Evolutionary conservation across 2,329 filamentous ascomycete genomes (phyloP).

Genomic region (Cordyceps farinosa): DNA sequence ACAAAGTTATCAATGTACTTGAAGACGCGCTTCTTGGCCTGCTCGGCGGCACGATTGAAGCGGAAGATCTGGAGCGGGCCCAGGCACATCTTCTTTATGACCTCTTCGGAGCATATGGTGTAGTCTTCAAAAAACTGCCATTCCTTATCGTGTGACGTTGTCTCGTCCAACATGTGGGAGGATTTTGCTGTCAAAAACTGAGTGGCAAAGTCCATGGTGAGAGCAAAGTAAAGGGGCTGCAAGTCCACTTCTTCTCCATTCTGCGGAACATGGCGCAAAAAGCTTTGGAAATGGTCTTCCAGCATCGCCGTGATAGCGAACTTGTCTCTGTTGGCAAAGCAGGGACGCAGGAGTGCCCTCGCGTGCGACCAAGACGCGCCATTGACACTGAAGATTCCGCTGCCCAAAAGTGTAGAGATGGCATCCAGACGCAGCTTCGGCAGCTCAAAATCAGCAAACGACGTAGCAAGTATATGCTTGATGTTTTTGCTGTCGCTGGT

Average conservation of each 20-base stretch:
- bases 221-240: constrained; percentile 51
- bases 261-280: constrained; percentile 34
- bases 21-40: constrained; percentile 32
- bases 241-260: constrained; percentile 42
- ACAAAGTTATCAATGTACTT: constrained; percentile 44
- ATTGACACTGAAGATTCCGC: constrained; percentile 48
- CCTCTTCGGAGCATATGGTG: constrained; percentile 30
- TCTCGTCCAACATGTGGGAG: constrained; percentile 20
- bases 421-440: constrained; percentile 34
- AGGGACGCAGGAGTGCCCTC: constrained; percentile 33
- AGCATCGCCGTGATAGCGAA: constrained; percentile 26
- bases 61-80: constrained; percentile 31
- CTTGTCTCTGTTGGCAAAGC: constrained; percentile 34
- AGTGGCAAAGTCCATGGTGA: constrained; percentile 53
- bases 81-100: constrained; percentile 24
- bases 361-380: constrained; percentile 46
- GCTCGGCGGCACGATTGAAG: constrained; percentile 25
- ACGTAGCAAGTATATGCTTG: constrained; percentile 50
- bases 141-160: constrained; percentile 24
- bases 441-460: constrained; percentile 48
- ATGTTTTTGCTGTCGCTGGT: constrained; percentile 50
- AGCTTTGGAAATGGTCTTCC: constrained; percentile 34
- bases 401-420: constrained; percentile 39
- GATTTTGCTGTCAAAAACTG: constrained; percentile 56
- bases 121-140: constrained; percentile 35